These are phyloP conservation scores for Pleodorina starrii DNA, from an alignment of 139 green algal species.

Conservation along the genomic window DNA sequence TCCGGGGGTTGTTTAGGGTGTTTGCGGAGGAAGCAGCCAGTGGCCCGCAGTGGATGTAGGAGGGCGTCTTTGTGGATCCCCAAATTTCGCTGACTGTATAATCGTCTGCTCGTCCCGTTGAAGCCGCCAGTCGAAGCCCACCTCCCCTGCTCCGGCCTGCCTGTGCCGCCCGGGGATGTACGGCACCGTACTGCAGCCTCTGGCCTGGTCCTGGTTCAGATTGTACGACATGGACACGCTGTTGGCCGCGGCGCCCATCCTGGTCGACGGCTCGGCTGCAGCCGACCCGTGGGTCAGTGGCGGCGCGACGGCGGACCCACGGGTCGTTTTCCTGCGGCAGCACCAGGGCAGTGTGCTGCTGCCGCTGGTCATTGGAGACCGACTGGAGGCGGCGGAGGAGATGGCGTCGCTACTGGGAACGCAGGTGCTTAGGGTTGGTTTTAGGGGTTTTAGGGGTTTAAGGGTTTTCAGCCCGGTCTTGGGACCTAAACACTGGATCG, in stretches of 20 bases:
- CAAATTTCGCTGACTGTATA: too few species aligned
- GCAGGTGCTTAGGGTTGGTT: too few species aligned
- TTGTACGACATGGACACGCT: constrained; percentile 2
- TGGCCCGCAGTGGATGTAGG: too few species aligned
- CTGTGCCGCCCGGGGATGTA: neutral
- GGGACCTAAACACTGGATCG: too few species aligned
- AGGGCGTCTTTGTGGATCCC: too few species aligned
- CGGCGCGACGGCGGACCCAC: neutral
- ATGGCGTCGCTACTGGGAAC: constrained; percentile 5
- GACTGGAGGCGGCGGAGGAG: neutral
- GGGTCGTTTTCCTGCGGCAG: constrained; percentile 1
- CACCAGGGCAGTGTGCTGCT: constrained; percentile 29
- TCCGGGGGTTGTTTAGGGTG: too few species aligned
- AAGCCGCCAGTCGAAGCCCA: too few species aligned
- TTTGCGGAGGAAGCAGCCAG: too few species aligned
- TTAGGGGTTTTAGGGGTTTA: too few species aligned
- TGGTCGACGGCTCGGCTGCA: neutral
- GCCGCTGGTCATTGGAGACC: constrained; percentile 3
- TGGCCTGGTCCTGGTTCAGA: constrained; percentile 29
- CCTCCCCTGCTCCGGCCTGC: too few species aligned
- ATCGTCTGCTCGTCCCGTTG: too few species aligned
- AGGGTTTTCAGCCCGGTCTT: too few species aligned
- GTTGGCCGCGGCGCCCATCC: constrained; percentile 11
- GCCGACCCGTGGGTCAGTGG: constrained; percentile 16
- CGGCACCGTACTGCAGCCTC: neutral